phyloP scores from a whole-genome alignment of 306 rosid genomes.

The Carpinus viminea region DNA sequence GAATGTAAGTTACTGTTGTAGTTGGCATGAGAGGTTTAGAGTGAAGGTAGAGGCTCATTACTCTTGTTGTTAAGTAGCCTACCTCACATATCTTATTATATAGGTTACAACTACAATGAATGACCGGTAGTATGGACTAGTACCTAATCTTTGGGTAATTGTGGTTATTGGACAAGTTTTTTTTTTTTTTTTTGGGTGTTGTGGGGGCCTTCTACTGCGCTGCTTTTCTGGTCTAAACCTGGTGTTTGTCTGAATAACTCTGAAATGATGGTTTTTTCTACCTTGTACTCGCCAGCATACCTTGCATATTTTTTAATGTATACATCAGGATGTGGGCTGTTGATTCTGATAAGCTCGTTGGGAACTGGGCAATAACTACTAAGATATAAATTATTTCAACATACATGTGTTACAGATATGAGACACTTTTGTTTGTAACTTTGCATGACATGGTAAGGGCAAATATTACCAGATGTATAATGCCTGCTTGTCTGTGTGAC shows the following conservation, averaged over 20 bases:
- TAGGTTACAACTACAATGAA: background rate
- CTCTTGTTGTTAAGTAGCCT: too few relatives aligned
- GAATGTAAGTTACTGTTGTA: too few relatives aligned
- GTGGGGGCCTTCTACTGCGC: background rate
- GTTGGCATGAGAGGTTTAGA: too few relatives aligned
- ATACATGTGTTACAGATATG: background rate
- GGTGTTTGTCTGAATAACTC: background rate
- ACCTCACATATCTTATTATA: too few relatives aligned
- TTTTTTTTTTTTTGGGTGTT: background rate
- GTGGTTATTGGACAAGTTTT: background rate
- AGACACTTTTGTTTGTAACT: background rate
- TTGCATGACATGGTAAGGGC: background rate
- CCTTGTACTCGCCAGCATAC: constrained; percentile 5
- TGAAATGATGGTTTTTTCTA: constrained; percentile 1
- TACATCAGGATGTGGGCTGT: background rate
- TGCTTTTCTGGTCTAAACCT: background rate
- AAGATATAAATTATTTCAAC: background rate
- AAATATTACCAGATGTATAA: background rate
- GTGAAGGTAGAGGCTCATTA: too few relatives aligned
- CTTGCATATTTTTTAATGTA: constrained; percentile 18
- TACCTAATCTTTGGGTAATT: background rate
- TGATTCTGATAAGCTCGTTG: constrained; percentile 6
- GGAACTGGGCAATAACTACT: background rate
- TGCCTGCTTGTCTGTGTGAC: background rate
- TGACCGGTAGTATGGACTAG: background rate